These are phyloP conservation scores for Mycocentrospora acerina DNA, from an alignment of 2,329 filamentous ascomycete species.

Conservation along the genomic window DNA sequence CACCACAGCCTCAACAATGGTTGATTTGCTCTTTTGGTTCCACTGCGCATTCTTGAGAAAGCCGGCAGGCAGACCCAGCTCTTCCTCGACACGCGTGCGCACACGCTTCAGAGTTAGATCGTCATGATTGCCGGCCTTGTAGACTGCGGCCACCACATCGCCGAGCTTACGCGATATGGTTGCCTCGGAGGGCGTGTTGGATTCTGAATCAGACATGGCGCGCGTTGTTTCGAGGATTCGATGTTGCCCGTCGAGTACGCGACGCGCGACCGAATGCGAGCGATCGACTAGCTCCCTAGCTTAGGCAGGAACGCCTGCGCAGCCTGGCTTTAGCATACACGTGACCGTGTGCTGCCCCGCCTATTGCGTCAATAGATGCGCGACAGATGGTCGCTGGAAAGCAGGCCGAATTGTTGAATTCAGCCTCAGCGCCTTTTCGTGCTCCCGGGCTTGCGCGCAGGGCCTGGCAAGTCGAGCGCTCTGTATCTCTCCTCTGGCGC, in stretches of 20 bases:
- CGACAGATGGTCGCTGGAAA: conserved; percentile 1
- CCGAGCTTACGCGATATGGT: conserved; percentile 44
- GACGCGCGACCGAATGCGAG: conserved; percentile 8
- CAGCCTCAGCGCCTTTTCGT: conserved; percentile 1
- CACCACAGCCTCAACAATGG: conserved; percentile 35
- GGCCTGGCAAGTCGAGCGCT: background rate
- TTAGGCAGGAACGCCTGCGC: conserved; percentile 12
- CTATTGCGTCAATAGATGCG: conserved; percentile 8
- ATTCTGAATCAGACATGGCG: conserved; percentile 37
- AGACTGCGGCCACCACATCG: conserved; percentile 43
- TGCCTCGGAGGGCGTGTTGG: conserved; percentile 35
- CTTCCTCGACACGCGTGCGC: conserved; percentile 54
- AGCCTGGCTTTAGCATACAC: conserved; percentile 12
- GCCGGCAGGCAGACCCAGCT: conserved; percentile 53
- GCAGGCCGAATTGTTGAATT: conserved; percentile 3
- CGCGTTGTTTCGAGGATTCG: conserved; percentile 12
- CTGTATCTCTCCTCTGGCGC: background rate
- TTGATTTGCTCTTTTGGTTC: conserved; percentile 54
- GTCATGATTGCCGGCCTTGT: conserved; percentile 47
- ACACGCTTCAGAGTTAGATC: conserved; percentile 61
- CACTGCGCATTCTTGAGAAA: conserved; percentile 59
- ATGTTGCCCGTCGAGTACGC: conserved; percentile 7
- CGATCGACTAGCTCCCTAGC: conserved; percentile 8
- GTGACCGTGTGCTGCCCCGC: conserved; percentile 8
- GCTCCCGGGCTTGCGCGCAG: background rate